A percentile compares a stretch with the other conserved stretches of the same genome.
Evolutionary conservation across 164 flowering plant species (phyloP).

Genomic region (Nymphaea thermarum): DNA sequence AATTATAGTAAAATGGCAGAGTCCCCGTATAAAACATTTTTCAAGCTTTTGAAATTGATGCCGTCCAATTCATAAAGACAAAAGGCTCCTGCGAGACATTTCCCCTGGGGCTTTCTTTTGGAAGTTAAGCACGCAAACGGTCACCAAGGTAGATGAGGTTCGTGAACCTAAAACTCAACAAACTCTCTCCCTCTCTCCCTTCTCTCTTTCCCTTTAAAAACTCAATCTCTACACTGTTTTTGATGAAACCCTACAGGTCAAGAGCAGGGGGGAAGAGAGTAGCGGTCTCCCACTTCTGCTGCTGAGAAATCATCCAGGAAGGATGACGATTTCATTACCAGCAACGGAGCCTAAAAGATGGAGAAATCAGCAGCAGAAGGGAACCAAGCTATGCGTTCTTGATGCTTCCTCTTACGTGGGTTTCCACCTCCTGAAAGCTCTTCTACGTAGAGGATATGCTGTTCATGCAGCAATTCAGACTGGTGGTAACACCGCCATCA

Average conservation of each 20-base stretch:
- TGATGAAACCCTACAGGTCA: neutral
- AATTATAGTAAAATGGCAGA: too few species aligned
- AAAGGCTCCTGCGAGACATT: neutral
- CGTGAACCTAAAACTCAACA: neutral
- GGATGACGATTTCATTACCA: conserved; percentile 3
- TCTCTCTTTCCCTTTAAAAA: neutral
- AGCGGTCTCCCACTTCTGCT: neutral
- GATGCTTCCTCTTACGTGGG: conserved; percentile 62
- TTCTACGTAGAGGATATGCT: conserved; percentile 34
- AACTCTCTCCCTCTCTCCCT: neutral
- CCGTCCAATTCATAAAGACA: neutral
- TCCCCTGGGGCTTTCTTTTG: neutral
- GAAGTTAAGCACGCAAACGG: too few species aligned
- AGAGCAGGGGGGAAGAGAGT: neutral
- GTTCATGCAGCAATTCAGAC: conserved; percentile 59
- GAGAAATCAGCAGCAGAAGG: conserved; percentile 10
- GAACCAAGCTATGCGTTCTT: conserved; percentile 37
- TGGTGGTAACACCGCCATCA: conserved; percentile 17
- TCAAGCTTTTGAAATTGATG: too few species aligned
- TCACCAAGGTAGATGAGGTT: neutral
- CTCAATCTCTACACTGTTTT: neutral
- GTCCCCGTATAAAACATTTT: too few species aligned
- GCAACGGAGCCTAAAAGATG: conserved; percentile 5
- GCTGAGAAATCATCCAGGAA: neutral
- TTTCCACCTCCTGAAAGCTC: conserved; percentile 36